phyloP scores from a whole-genome alignment of 345 rosid genomes.

The Nephelium lappaceum region DNA sequence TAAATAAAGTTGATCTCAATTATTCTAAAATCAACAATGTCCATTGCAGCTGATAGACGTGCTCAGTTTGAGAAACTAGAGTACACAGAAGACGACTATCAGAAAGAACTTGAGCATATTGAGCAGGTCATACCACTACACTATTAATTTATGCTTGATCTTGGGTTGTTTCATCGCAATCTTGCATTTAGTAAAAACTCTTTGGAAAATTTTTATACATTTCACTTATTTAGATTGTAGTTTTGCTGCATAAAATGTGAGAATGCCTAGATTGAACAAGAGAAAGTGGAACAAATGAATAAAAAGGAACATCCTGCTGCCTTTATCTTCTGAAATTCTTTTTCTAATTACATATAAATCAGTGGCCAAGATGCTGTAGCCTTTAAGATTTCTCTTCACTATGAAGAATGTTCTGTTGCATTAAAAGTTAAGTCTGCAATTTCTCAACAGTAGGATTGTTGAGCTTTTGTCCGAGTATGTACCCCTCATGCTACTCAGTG shows the following conservation, averaged over 20 bases:
- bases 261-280: not conserved
- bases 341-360: not conserved
- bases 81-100: conserved; percentile 93
- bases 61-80: conserved; percentile 92
- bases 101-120: conserved; percentile 92
- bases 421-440: not conserved
- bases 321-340: not conserved
- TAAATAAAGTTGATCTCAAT: conserved; percentile 14
- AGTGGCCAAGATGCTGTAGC: not conserved
- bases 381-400: not conserved
- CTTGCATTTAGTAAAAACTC: not conserved
- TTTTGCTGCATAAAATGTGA: not conserved
- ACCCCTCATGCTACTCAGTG: not conserved
- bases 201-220: too few species aligned
- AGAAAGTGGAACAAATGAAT: not conserved
- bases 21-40: conserved; percentile 18
- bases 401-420: not conserved
- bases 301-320: not conserved
- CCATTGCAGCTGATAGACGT: conserved; percentile 84
- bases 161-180: conserved; percentile 1
- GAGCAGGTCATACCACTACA: conserved; percentile 59
- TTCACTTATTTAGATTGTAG: too few species aligned
- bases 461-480: not conserved
- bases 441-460: not conserved
- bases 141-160: conserved; percentile 2